Evolutionary conservation across 139 green algal species (phyloP), one percentile per base, ranked within the genome.

Genomic region (Pseudopediastrum boryanum): DNA sequence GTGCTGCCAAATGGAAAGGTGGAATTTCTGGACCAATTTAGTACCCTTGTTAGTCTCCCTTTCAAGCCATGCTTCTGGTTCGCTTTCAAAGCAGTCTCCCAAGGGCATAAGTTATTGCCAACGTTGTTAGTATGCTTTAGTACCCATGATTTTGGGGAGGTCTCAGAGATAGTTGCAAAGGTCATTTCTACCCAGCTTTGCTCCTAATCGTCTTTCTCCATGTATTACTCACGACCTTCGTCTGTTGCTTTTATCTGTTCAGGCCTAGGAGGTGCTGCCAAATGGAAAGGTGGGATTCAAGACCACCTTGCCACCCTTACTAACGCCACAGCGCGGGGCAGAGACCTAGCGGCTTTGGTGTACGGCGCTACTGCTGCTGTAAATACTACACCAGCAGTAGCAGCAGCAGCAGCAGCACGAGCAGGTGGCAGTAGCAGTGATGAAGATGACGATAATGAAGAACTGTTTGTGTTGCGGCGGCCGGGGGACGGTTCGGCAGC

Each of bases 331-430:
- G 10, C 50, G 27, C 68, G 83, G 2, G 77, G 59, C 0, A 65
- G 64, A 12, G 89, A 93, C 71, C 78, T 91, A 39, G 70, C 62
- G 1, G 63, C 77, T 2, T 86, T 86, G 38, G 80, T 91, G 41
- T 91, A 91, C 75, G 78, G 75, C 78, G 61, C 75, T n/a, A n/a
- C n/a, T n/a, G n/a, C n/a, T n/a, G n/a, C n/a, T n/a, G n/a, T n/a
- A 35, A 64, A 63, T 36, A 61, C 68, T 13, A 72, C 59, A n/a
- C 27, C 73, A 71, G 59, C 66, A 74, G 66, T 41, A 64, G 7
- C 52, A 38, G 31, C 71, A 46, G 29, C 21, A 66, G 71, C 71
- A 52, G 52, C 52, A 64, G 39, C 19, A 54, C n/a, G n/a, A 52
- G 38, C 25, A 56, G 19, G 19, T 33, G 56, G 56, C 16, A 44